Evolutionary conservation across 352 stramenopile species (phyloP).

Genomic region (Phytophthora melonis): DNA sequence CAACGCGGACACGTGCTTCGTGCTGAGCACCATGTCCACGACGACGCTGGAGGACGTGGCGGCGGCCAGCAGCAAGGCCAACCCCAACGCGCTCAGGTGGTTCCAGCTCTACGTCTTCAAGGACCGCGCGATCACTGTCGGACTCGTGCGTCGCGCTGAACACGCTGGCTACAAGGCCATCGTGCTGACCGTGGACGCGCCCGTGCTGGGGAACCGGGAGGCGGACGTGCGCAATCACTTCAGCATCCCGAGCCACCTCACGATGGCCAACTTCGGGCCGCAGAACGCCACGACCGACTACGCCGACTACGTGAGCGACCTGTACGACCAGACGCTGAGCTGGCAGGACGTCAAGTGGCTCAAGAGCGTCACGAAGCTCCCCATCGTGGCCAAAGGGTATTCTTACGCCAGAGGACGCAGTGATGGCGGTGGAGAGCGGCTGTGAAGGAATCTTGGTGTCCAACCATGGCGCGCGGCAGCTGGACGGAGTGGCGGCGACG

Average conservation of each 20-base stretch:
- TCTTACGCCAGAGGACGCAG: conserved; percentile 93
- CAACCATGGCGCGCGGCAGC: conserved; percentile 93
- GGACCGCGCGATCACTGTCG: conserved; percentile 83
- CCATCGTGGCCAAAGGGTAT: conserved; percentile 94
- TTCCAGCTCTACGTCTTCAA: conserved; percentile 98
- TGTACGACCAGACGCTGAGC: conserved; percentile 96
- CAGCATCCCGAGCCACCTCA: conserved; percentile 73
- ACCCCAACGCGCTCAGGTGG: conserved; percentile 85
- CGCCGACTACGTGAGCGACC: conserved; percentile 63
- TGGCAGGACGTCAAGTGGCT: conserved; percentile 93
- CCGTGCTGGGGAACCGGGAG: conserved; percentile 95
- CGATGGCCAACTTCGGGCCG: conserved; percentile 42
- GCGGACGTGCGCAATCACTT: conserved; percentile 95
- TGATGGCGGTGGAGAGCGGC: conserved; percentile 90
- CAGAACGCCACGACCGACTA: conserved; percentile 37
- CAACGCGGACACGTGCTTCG: conserved; percentile 91
- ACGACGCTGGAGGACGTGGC: conserved; percentile 54
- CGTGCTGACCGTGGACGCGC: conserved; percentile 96
- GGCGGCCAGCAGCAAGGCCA: conserved; percentile 58
- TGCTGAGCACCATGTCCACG: conserved; percentile 89
- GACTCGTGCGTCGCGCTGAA: conserved; percentile 90
- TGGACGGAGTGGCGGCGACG: conserved; percentile 89
- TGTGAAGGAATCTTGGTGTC: conserved; percentile 94
- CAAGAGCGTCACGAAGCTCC: conserved; percentile 89
- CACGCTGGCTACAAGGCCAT: conserved; percentile 94